Evolutionary conservation across 345 rosid genomes (phyloP), one percentile per base, ranked within the genome.

Genomic region (Hevea brasiliensis): DNA sequence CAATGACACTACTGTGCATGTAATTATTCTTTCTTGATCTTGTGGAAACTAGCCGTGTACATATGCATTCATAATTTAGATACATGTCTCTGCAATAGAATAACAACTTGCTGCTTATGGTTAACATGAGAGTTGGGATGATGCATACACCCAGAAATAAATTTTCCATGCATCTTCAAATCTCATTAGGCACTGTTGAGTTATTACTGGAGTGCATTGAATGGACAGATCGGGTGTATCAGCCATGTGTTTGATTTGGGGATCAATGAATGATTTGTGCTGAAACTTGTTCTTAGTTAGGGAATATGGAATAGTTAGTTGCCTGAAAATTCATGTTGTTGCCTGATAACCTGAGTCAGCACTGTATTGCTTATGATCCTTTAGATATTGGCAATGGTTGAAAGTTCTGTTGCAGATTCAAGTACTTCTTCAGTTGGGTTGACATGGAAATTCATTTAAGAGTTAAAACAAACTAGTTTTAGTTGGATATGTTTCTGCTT

Each of bases 1-100:
- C 77, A 95, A 95, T 65, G 99, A 95, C 89, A 89, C 89, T 47
- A 47, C 93, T 63, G 50, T 95, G 57, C 99, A 95, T 81, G 99
- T 95, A 83, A 82, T 42, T 74, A 40, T 70, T 65, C 77, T 81
- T 61, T 61, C 73, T 64, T 27, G 13, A 65, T 24, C 42, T 48
- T 71, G 12, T 23, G 32, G 21, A 58, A 37, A 12, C 51, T 66
- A n/a, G 42, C 12, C 42, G 6, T 59, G 44, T 56, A 41, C 17
- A 61, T 29, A 59, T 51, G 37, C 76, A 23, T 40, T 2, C 40
- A 54, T 15, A 8, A 53, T 12, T 40, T 32, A 24, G 9, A 59
- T 23, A 20, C 27, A 42, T 18, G 10, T 42, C 24, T 44, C 17
- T 29, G 18, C 26, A 13, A 8, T 32, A 48, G 27, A 18, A 47